Percentiles rank a stretch among this genome's conserved stretches.
Conservation (phyloP, 306 rosid genomes). For the Cicer pinnatifidum region DNA sequence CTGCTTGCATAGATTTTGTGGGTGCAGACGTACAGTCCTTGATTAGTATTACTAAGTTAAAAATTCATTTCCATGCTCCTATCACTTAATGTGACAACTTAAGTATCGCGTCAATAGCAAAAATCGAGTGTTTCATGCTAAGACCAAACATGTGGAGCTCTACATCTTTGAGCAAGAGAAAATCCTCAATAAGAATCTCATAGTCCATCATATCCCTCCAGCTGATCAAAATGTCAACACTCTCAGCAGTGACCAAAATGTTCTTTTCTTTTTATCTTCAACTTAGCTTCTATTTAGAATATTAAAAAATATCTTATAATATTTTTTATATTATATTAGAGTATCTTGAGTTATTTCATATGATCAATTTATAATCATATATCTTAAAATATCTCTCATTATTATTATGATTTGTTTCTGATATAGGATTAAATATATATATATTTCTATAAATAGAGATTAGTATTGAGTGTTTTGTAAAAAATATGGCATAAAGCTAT, state of each 20-base stretch:
- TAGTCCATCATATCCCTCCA: neutral
- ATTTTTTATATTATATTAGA: too few species aligned
- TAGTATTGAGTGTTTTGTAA: too few species aligned
- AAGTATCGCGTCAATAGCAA: neutral
- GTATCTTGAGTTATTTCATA: too few species aligned
- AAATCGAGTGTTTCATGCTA: slow-evolving; percentile 2
- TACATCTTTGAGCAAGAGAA: neutral
- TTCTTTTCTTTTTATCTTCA: too few species aligned
- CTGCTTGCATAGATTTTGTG: neutral
- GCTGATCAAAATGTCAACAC: neutral
- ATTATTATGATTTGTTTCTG: too few species aligned
- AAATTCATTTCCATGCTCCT: neutral
- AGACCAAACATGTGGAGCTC: slow-evolving; percentile 4
- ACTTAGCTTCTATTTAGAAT: too few species aligned
- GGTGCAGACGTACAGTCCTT: neutral
- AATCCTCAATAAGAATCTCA: neutral
- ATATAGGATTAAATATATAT: too few species aligned
- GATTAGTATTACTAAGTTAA: neutral
- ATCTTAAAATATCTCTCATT: too few species aligned
- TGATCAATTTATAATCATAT: too few species aligned
- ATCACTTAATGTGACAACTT: slow-evolving; percentile 3
- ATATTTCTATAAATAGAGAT: too few species aligned
- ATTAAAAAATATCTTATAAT: too few species aligned
- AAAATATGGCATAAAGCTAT: too few species aligned
- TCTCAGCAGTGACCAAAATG: neutral